These are phyloP conservation scores for Teunomyces atbi DNA, from an alignment of 805 yeast species.

Conservation along the genomic window DNA sequence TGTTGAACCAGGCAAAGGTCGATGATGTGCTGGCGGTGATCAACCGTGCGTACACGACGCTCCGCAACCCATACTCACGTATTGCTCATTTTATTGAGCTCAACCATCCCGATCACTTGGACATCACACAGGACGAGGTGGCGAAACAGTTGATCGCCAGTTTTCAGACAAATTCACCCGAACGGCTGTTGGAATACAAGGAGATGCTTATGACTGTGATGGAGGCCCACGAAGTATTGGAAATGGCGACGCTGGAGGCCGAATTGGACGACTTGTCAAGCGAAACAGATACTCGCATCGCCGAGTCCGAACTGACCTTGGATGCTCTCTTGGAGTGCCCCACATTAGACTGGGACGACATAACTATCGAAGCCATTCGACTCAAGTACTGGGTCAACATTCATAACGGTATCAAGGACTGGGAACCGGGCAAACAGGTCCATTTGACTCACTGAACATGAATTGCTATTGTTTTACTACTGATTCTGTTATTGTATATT, in stretches of 20 bases:
- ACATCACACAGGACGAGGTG: constrained; percentile 58
- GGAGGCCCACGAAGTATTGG: constrained; percentile 82
- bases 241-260: constrained; percentile 55
- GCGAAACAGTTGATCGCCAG: constrained; percentile 42
- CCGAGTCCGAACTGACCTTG: constrained; percentile 43
- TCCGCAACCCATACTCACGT: constrained; percentile 68
- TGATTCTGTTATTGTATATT: too few species aligned
- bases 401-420: constrained; percentile 66
- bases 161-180: constrained; percentile 34
- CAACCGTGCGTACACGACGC: constrained; percentile 74
- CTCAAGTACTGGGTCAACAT: constrained; percentile 85
- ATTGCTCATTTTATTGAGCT: constrained; percentile 36
- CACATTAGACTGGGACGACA: constrained; percentile 47
- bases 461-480: neutral
- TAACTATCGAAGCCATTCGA: constrained; percentile 65
- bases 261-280: constrained; percentile 53
- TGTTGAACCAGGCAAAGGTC: constrained; percentile 35
- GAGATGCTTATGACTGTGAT: constrained; percentile 70
- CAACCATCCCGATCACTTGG: constrained; percentile 41
- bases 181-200: constrained; percentile 42
- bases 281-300: constrained; percentile 60
- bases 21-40: constrained; percentile 31
- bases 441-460: constrained; percentile 55
- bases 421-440: constrained; percentile 72
- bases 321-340: constrained; percentile 44